Evolutionary conservation across 108 stramenopile species (phyloP).

Genomic region (Conticribra weissflogii): DNA sequence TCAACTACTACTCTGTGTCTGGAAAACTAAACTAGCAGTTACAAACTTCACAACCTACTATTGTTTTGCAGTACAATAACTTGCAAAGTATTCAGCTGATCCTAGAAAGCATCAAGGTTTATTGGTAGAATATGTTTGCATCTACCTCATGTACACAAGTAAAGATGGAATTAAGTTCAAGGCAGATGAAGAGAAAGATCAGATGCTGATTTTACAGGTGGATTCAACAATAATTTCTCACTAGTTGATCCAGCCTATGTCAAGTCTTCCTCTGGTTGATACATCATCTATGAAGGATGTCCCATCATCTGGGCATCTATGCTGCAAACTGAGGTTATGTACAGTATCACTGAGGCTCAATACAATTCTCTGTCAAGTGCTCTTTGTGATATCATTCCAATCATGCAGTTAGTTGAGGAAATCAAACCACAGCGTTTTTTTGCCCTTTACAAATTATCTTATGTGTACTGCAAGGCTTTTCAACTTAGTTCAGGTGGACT

Average conservation of each 20-base stretch:
- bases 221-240: slow-evolving; percentile 6
- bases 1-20: slow-evolving; percentile 22
- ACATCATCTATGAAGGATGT: slow-evolving; percentile 14
- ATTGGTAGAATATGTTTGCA: background rate
- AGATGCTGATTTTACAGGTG: slow-evolving; percentile 11
- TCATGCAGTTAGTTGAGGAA: too few relatives aligned
- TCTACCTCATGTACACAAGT: slow-evolving; percentile 3
- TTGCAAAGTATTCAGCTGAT: slow-evolving; percentile 16
- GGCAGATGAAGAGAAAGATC: slow-evolving; percentile 3
- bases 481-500: too few relatives aligned
- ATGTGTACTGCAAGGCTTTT: too few relatives aligned
- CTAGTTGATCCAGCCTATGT: slow-evolving; percentile 21
- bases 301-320: too few relatives aligned
- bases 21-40: slow-evolving; percentile 37
- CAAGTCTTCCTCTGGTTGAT: too few relatives aligned
- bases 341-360: too few relatives aligned
- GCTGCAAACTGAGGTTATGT: too few relatives aligned
- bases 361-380: too few relatives aligned
- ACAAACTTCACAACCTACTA: slow-evolving; percentile 15
- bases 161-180: slow-evolving; percentile 11
- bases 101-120: slow-evolving; percentile 4
- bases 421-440: too few relatives aligned
- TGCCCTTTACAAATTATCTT: too few relatives aligned
- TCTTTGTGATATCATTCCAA: too few relatives aligned
- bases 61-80: too few relatives aligned